Percentiles rank a stretch among this genome's conserved stretches.
These are phyloP conservation scores for Zygosaccharomyces kombuchaensis DNA, from an alignment of 805 yeast species.

Conservation along the genomic window DNA sequence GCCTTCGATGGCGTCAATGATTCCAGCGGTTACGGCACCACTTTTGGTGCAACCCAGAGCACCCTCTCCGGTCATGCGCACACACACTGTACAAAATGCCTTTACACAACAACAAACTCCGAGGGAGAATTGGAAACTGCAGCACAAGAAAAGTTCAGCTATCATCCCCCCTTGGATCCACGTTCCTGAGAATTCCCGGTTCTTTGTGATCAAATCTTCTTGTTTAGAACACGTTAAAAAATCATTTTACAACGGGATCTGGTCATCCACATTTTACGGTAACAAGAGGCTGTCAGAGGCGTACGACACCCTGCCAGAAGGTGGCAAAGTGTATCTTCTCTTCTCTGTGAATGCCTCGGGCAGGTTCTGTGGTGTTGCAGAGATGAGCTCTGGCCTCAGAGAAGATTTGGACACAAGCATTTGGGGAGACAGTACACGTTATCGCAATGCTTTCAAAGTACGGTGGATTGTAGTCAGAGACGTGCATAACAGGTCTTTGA, in stretches of 20 bases:
- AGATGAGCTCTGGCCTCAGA: constrained; percentile 41
- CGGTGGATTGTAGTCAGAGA: constrained; percentile 51
- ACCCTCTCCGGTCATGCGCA: background rate
- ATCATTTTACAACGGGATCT: constrained; percentile 45
- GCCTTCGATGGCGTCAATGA: background rate
- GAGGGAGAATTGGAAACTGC: background rate
- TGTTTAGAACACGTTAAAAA: constrained; percentile 46
- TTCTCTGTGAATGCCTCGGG: constrained; percentile 59
- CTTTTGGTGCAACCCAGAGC: background rate
- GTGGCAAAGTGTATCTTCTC: constrained; percentile 42
- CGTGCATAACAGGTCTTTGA: constrained; percentile 45
- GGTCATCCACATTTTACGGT: constrained; percentile 60
- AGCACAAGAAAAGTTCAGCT: constrained; percentile 11
- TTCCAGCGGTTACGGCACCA: background rate
- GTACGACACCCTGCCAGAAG: constrained; percentile 20
- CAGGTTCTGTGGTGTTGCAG: constrained; percentile 54
- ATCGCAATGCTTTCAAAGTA: constrained; percentile 51
- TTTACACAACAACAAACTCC: background rate
- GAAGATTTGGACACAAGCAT: constrained; percentile 36
- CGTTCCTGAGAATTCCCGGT: constrained; percentile 34
- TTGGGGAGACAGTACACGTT: constrained; percentile 46
- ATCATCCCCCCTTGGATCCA: constrained; percentile 27
- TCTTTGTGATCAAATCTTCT: constrained; percentile 55
- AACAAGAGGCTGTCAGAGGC: constrained; percentile 49
- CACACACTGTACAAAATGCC: background rate